phyloP scores from a whole-genome alignment of 2,329 filamentous ascomycete genomes.

The Atkinsonella hypoxylon region DNA sequence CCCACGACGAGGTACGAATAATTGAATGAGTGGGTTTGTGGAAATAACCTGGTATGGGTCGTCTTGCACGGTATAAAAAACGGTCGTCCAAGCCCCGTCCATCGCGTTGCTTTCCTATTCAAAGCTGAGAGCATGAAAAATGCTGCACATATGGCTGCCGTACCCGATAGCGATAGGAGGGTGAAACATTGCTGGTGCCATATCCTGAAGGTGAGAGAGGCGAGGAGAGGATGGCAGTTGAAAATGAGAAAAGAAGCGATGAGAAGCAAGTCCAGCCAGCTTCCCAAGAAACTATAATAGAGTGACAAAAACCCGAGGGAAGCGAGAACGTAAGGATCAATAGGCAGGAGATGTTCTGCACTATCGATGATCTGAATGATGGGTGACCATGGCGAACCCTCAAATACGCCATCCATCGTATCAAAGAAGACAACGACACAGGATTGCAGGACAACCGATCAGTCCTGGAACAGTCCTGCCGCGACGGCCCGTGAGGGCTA shows the following conservation, averaged over 20 bases:
- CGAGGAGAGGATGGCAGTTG: background rate
- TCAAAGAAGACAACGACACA: background rate
- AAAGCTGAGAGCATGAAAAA: background rate
- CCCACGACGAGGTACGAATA: constrained; percentile 62
- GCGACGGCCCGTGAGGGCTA: background rate
- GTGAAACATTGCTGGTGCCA: background rate
- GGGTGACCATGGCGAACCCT: constrained; percentile 13
- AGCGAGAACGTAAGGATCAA: background rate
- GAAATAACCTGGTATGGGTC: constrained; percentile 54
- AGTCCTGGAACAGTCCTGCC: background rate
- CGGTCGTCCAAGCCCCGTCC: constrained; percentile 18
- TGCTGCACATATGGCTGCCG: background rate
- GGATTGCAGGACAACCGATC: background rate
- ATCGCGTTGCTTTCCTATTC: background rate
- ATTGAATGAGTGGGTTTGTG: constrained; percentile 53
- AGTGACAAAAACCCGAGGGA: constrained; percentile 4
- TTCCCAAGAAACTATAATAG: constrained; percentile 12
- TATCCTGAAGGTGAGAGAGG: background rate
- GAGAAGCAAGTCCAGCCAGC: constrained; percentile 12
- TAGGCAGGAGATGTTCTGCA: constrained; percentile 8
- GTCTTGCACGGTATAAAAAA: constrained; percentile 54
- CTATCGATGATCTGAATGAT: constrained; percentile 12
- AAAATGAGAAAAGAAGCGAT: constrained; percentile 2
- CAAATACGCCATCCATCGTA: constrained; percentile 17
- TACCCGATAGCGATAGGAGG: background rate